Conservation (phyloP, 108 stramenopile genomes). For the Ochromonas danica region DNA sequence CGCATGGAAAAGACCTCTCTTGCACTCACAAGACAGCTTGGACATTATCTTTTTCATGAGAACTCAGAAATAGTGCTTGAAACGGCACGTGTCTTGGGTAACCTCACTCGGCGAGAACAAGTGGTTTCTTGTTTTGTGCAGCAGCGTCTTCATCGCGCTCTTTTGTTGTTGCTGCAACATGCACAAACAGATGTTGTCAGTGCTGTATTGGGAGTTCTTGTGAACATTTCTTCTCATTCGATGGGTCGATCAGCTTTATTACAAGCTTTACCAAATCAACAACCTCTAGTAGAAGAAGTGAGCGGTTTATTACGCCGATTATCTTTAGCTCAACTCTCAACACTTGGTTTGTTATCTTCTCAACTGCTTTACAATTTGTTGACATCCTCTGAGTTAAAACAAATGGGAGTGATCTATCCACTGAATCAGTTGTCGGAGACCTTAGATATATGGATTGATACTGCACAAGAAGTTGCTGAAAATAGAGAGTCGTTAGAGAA, state of each 20-base stretch:
- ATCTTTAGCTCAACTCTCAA: constrained; percentile 35
- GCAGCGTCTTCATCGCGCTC: constrained; percentile 45
- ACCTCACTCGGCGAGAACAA: constrained; percentile 10
- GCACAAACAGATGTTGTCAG: constrained; percentile 44
- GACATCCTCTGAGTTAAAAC: constrained; percentile 17
- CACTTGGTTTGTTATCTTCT: constrained; percentile 43
- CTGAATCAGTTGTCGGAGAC: not conserved
- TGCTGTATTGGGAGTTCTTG: constrained; percentile 46
- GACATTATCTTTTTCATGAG: constrained; percentile 47
- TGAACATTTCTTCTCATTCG: constrained; percentile 49
- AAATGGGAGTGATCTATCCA: not conserved
- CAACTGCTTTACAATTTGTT: constrained; percentile 50
- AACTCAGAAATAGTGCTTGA: constrained; percentile 53
- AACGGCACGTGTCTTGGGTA: constrained; percentile 56
- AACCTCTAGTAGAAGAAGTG: too few relatives aligned
- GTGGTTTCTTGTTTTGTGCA: not conserved
- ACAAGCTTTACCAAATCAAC: too few relatives aligned
- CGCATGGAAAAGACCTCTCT: too few relatives aligned
- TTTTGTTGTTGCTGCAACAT: constrained; percentile 48
- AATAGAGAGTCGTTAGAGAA: too few relatives aligned
- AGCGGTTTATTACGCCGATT: constrained; percentile 36
- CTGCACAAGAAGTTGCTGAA: not conserved
- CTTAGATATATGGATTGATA: not conserved
- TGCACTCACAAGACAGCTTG: too few relatives aligned
- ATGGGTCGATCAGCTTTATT: not conserved